Base-by-base conservation (phyloP, 2,329 filamentous ascomycete species). In the Hypoxylon rubiginosum region DNA sequence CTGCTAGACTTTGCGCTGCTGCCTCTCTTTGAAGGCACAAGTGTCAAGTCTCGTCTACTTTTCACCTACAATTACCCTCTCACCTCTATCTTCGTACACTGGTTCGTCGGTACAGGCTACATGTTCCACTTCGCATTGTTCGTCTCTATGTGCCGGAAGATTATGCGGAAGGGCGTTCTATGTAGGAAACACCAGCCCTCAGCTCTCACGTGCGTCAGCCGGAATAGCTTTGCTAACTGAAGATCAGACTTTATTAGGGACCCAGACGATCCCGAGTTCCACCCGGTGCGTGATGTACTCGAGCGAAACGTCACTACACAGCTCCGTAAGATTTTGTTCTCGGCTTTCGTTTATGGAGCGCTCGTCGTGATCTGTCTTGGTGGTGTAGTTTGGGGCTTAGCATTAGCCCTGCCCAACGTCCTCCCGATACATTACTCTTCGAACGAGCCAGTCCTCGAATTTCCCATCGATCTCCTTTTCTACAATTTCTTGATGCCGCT, bases 41-140 rank as follows among this genome's bases (percentile, higher is more conserved):
- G 92, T 0, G 80, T 97, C 55, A 86, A 86, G 68, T 93, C 92
- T 7, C 89, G 96, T 21, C 82, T 97, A 55, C 82, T 89, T 3
- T 99, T 97, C 74, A 93, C 93, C 1, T 82, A 88, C 58, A 85
- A 89, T 66, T 93, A 91, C 66, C 96, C 96, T 0, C 86, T 95
- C 71, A 97, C 94, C 0, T 97, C 95, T 13, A 88, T 97, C 13
- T 99, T 99, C 77, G 92, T 98, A 56, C 96, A 99, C 78, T 99
- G 96, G 96, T 99, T 99, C 76, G 91, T 97, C 61, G 96, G 96
- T 52, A 99, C 96, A 3, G 97, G 94, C 68, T 99, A 99, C 80
- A 99, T 99, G 97, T 99, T 99, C 81, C 96, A 99, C 78, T 99
- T 99, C 77, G 96, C 96, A 4, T 86, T 99, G 2, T 99, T 99